A percentile compares a stretch with the other conserved stretches of the same genome.
Evolutionary conservation across 2,329 filamentous ascomycete species (phyloP).

Genomic region (Albifimbria verrucaria): DNA sequence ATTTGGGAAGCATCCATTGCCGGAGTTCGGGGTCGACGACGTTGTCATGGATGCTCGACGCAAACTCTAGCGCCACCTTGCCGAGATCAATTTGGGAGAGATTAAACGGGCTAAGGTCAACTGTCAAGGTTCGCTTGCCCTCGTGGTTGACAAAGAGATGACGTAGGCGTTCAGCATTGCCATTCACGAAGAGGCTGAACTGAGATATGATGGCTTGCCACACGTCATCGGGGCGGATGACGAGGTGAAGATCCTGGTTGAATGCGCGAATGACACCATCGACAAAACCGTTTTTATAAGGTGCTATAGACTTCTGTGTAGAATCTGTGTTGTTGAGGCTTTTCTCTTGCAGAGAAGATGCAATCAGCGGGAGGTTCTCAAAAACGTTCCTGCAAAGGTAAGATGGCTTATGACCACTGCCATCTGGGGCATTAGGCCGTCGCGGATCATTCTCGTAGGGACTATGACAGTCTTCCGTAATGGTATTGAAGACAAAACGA

Average conservation of each 20-base stretch:
- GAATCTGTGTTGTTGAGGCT: no score
- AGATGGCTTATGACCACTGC: no score
- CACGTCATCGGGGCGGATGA: slow-evolving; percentile 48
- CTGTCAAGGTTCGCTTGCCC: slow-evolving; percentile 19
- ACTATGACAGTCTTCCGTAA: no score
- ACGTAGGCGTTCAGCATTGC: slow-evolving; percentile 41
- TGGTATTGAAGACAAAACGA: no score
- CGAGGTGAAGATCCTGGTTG: slow-evolving; percentile 40
- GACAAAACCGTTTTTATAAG: slow-evolving; percentile 35
- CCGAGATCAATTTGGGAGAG: slow-evolving; percentile 11
- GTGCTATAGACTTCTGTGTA: not conserved
- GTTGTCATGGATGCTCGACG: slow-evolving; percentile 34
- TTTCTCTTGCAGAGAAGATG: no score
- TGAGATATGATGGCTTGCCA: slow-evolving; percentile 51
- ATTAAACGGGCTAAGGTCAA: not conserved
- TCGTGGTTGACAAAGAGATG: slow-evolving; percentile 38
- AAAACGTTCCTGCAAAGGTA: no score
- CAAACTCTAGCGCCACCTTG: slow-evolving; percentile 33
- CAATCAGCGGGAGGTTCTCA: no score
- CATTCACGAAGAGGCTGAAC: slow-evolving; percentile 43
- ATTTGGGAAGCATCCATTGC: slow-evolving; percentile 48
- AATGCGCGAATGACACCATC: slow-evolving; percentile 34
- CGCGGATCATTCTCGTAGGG: no score
- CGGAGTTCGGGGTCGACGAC: slow-evolving; percentile 37
- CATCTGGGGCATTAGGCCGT: no score